Conservation (phyloP, 768 basidiomycete species). For the Serendipita sp. region DNA sequence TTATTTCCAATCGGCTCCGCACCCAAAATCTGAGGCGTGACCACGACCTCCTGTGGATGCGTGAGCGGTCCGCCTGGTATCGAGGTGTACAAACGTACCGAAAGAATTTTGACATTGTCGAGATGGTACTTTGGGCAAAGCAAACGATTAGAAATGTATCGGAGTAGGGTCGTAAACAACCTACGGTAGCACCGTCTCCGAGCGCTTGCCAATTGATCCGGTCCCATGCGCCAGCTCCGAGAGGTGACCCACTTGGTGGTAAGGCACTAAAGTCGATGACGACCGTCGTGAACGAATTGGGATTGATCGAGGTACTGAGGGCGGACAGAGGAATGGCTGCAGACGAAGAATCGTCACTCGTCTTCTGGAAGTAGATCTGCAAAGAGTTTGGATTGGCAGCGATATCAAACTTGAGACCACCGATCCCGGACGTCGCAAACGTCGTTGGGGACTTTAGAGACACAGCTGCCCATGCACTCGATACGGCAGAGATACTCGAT, state of each 20-base stretch:
- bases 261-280: constrained; percentile 32
- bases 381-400: constrained; percentile 30
- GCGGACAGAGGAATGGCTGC: constrained; percentile 28
- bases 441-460: constrained; percentile 30
- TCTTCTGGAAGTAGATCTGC: constrained; percentile 26
- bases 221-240: constrained; percentile 30
- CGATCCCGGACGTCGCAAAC: constrained; percentile 23
- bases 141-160: neutral
- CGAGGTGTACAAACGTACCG: constrained; percentile 16
- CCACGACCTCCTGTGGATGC: constrained; percentile 23
- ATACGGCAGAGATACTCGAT: constrained; percentile 28
- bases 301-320: constrained; percentile 25
- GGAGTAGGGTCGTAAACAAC: neutral
- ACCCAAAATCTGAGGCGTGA: constrained; percentile 33
- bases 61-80: neutral
- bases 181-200: constrained; percentile 26
- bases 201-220: constrained; percentile 34
- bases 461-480: constrained; percentile 28
- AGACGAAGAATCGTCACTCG: constrained; percentile 23
- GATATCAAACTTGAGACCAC: constrained; percentile 36
- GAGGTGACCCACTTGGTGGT: constrained; percentile 25
- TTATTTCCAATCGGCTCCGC: constrained; percentile 36
- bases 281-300: constrained; percentile 28
- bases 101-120: constrained; percentile 33
- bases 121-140: constrained; percentile 24